phyloP scores from a whole-genome alignment of 495 filamentous ascomycete genomes.

The Letharia lupina region DNA sequence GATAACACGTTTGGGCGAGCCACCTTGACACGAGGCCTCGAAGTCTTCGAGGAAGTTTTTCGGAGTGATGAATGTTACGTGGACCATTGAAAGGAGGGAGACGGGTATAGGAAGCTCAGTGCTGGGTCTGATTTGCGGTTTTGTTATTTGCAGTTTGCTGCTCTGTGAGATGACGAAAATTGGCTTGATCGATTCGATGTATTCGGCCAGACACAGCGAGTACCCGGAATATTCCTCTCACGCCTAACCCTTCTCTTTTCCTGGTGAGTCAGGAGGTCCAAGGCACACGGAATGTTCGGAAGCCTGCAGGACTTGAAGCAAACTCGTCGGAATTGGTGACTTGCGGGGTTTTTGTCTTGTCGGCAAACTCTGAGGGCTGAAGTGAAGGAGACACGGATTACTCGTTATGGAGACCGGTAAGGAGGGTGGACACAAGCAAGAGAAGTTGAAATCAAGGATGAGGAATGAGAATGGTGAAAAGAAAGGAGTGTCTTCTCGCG shows the following conservation, averaged over 20 bases:
- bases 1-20: conserved; percentile 19
- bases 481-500: conserved; percentile 16
- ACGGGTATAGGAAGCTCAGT: not conserved
- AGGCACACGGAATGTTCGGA: conserved; percentile 9
- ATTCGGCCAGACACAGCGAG: not conserved
- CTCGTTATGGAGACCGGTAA: not conserved
- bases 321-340: not conserved
- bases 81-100: not conserved
- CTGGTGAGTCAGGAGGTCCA: not conserved
- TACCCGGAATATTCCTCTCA: not conserved
- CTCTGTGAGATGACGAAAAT: not conserved
- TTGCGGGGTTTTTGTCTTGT: conserved; percentile 1
- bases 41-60: conserved; percentile 14
- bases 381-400: not conserved
- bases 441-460: not conserved
- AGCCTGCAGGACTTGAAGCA: conserved; percentile 15
- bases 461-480: conserved; percentile 2
- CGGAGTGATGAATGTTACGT: not conserved
- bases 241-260: conserved; percentile 6
- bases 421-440: not conserved
- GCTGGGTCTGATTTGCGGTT: not conserved
- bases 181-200: not conserved
- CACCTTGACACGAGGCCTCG: conserved; percentile 25
- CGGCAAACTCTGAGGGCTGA: not conserved
- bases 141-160: not conserved